These are phyloP conservation scores for Papiliotrema flavescens DNA, from an alignment of 1,284 basidiomycete genomes.

Conservation along the genomic window DNA sequence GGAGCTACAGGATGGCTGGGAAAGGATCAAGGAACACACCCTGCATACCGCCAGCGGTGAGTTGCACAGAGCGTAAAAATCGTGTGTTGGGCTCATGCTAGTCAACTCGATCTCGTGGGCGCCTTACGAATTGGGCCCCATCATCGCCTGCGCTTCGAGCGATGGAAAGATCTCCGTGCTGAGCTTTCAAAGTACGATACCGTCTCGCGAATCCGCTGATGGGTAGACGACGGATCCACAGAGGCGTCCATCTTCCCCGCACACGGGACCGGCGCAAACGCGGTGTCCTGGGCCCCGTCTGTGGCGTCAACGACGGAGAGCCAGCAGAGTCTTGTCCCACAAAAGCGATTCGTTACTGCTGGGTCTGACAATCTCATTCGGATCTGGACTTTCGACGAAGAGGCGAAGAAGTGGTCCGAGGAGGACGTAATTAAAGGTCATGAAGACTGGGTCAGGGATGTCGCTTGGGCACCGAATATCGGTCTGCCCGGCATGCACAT, in stretches of 20 bases:
- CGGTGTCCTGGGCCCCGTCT: conserved; percentile 97
- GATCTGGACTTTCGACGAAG: conserved; percentile 72
- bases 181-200: conserved; percentile 82
- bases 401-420: conserved; percentile 68
- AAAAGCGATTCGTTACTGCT: conserved; percentile 86
- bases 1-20: conserved; percentile 61
- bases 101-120: conserved; percentile 99
- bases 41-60: conserved; percentile 88
- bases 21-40: conserved; percentile 93
- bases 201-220: not conserved
- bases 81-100: conserved; percentile 4
- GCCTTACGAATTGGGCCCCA: conserved; percentile 93
- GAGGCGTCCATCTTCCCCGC: conserved; percentile 92
- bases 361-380: conserved; percentile 95
- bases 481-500: conserved; percentile 92
- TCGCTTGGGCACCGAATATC: conserved; percentile 96
- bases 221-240: conserved; percentile 89
- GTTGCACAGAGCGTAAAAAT: conserved; percentile 23
- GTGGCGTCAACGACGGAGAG: conserved; percentile 50
- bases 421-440: conserved; percentile 87
- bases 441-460: conserved; percentile 96
- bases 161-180: conserved; percentile 97
- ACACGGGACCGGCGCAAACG: conserved; percentile 94
- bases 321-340: conserved; percentile 36
- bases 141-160: conserved; percentile 95